Conservation (phyloP, 345 rosid species). For the Lagerstroemia speciosa region DNA sequence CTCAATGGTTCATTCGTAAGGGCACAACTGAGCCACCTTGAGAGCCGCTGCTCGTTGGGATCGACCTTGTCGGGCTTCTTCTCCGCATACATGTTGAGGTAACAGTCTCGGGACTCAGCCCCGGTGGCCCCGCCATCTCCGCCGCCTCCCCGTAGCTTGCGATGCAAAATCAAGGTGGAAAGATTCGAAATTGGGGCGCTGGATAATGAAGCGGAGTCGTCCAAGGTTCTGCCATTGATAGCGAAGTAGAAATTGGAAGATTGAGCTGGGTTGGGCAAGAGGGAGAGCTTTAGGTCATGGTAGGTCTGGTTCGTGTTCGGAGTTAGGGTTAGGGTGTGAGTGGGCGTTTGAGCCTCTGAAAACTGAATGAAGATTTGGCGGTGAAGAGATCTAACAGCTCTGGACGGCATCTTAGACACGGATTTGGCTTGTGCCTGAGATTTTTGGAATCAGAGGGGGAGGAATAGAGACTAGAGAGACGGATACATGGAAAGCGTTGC, state of each 20-base stretch:
- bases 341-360: conserved; percentile 13
- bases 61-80: conserved; percentile 89
- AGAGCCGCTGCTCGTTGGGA: conserved; percentile 84
- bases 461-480: too few relatives aligned
- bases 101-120: conserved; percentile 91
- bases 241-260: conserved; percentile 38
- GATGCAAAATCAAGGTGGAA: conserved; percentile 43
- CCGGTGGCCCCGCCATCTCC: conserved; percentile 99
- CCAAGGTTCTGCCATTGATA: conserved; percentile 49
- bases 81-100: conserved; percentile 93
- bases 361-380: conserved; percentile 44
- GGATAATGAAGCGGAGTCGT: conserved; percentile 31
- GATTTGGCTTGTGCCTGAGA: background rate
- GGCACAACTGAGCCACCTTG: conserved; percentile 80
- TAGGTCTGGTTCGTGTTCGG: conserved; percentile 33
- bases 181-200: conserved; percentile 38
- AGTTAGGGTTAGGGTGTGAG: conserved; percentile 30
- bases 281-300: conserved; percentile 30
- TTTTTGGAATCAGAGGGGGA: too few relatives aligned
- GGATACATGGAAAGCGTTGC: too few relatives aligned
- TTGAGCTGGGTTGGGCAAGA: conserved; percentile 20
- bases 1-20: conserved; percentile 64
- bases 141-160: conserved; percentile 73
- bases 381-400: background rate
- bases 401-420: background rate